Evolutionary conservation across 2,329 filamentous ascomycete genomes (phyloP).

Genomic region (Didymella keratinophila): DNA sequence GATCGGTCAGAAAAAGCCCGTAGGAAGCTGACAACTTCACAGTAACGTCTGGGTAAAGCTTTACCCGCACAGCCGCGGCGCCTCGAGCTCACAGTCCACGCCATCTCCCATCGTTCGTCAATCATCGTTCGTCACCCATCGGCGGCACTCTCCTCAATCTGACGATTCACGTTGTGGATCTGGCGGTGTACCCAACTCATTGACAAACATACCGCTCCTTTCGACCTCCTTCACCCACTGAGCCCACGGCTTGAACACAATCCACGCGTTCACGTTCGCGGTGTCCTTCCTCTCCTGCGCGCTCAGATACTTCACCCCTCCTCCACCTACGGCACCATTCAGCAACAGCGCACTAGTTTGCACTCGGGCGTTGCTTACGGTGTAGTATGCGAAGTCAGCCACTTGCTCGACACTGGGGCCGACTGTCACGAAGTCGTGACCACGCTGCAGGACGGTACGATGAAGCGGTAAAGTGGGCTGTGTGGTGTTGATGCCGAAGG

Average conservation of each 20-base stretch:
- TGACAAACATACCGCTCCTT: slow-evolving; percentile 42
- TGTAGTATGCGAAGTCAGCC: slow-evolving; percentile 51
- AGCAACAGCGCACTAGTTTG: slow-evolving; percentile 46
- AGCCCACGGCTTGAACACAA: slow-evolving; percentile 49
- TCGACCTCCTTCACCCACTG: slow-evolving; percentile 52
- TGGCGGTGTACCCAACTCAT: slow-evolving; percentile 36
- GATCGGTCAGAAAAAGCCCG: not conserved
- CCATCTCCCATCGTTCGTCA: not conserved
- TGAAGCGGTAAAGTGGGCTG: slow-evolving; percentile 34
- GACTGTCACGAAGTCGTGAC: slow-evolving; percentile 52
- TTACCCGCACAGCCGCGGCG: not conserved
- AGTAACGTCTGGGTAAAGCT: not conserved
- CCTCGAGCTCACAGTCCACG: not conserved
- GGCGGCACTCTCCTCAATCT: not conserved
- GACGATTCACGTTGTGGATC: not conserved
- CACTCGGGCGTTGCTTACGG: slow-evolving; percentile 45
- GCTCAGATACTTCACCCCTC: slow-evolving; percentile 38
- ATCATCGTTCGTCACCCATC: not conserved
- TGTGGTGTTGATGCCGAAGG: slow-evolving; percentile 30
- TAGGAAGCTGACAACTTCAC: not conserved
- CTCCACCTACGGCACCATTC: slow-evolving; percentile 28
- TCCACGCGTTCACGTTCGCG: slow-evolving; percentile 42
- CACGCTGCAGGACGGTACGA: slow-evolving; percentile 48
- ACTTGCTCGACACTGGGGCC: slow-evolving; percentile 48
- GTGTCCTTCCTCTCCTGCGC: slow-evolving; percentile 46